phyloP scores from a whole-genome alignment of 2,329 filamentous ascomycete genomes.

The Penicillium italicum region DNA sequence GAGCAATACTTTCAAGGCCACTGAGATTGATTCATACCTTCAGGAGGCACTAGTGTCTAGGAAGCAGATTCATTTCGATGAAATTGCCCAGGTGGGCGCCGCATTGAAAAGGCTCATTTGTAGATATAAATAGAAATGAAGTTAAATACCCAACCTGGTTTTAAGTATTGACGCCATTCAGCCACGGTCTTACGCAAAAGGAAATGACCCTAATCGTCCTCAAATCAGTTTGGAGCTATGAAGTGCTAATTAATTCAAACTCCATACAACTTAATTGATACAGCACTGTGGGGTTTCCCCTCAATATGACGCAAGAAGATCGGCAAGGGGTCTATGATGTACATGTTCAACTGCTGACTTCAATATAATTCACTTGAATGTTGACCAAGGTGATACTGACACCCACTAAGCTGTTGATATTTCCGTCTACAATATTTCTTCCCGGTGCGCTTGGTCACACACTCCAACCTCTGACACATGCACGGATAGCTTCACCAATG shows the following conservation, averaged over 20 bases:
- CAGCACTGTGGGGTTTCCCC: neutral
- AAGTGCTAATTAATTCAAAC: neutral
- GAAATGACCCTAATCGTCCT: neutral
- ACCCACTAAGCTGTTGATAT: neutral
- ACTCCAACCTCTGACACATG: neutral
- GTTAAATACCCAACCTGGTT: neutral
- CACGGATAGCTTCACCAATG: constrained; percentile 2
- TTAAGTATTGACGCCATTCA: neutral
- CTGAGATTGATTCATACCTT: constrained; percentile 57
- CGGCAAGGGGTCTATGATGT: neutral
- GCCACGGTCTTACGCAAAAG: neutral
- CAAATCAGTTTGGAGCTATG: neutral
- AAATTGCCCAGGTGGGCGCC: constrained; percentile 50
- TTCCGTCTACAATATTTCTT: neutral
- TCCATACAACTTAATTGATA: neutral
- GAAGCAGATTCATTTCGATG: constrained; percentile 56
- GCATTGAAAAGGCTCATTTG: constrained; percentile 37
- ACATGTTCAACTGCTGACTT: neutral
- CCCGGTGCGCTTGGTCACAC: neutral
- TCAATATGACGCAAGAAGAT: constrained; percentile 6
- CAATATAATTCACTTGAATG: neutral
- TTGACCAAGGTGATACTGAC: neutral
- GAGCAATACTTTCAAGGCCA: constrained; percentile 53
- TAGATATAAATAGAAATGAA: neutral
- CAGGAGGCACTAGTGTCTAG: constrained; percentile 55